Conservation (phyloP, 306 rosid species). For the Mimosa pudica region DNA sequence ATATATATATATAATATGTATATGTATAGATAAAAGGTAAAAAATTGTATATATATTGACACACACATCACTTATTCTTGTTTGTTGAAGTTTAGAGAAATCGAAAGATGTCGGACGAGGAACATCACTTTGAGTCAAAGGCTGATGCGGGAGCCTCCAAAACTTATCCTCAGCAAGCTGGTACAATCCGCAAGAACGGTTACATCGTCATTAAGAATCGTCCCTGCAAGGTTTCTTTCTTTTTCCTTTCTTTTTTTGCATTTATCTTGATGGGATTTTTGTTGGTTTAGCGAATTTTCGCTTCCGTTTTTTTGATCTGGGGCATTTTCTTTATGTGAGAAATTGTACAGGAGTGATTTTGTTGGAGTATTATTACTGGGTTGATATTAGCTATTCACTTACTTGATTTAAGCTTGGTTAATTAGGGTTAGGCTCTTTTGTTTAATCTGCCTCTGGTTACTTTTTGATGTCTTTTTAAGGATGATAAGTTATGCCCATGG, state of each 20-base stretch:
- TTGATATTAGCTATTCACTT: not conserved
- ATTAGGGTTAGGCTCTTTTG: not conserved
- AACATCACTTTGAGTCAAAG: slow-evolving; percentile 79
- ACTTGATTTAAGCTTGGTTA: not conserved
- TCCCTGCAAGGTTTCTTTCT: slow-evolving; percentile 64
- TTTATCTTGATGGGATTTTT: too few species aligned
- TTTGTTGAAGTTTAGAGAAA: not conserved
- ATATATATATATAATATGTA: too few species aligned
- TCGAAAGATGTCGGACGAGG: slow-evolving; percentile 69
- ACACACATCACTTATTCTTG: too few species aligned
- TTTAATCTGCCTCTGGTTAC: not conserved
- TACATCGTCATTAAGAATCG: slow-evolving; percentile 70
- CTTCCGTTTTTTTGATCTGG: not conserved
- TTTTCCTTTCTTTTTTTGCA: not conserved
- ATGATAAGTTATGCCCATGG: too few species aligned
- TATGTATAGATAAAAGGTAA: too few species aligned
- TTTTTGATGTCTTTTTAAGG: not conserved
- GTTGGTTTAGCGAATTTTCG: not conserved
- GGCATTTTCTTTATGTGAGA: not conserved
- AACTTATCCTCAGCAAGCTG: slow-evolving; percentile 81
- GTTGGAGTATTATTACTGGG: not conserved
- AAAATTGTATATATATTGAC: too few species aligned
- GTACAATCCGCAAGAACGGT: slow-evolving; percentile 79
- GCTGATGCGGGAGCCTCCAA: slow-evolving; percentile 83
- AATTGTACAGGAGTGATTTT: not conserved